Base-by-base conservation (phyloP, 176 grass and related monocot genomes). In the Otatea glauca region DNA sequence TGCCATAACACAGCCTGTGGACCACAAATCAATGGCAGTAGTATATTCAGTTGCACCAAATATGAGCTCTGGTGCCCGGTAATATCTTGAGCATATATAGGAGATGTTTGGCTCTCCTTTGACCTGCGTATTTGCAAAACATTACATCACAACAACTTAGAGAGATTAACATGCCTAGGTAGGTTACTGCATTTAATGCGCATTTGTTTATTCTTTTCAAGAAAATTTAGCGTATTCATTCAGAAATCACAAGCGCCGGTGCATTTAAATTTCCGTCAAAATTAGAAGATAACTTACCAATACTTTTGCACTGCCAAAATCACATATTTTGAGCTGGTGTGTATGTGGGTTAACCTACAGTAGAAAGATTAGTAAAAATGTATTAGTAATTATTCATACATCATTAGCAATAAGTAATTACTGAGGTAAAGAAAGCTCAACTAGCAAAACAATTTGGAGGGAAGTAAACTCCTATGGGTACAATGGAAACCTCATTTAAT, bases 71-170 rank as follows among this genome's bases (percentile, higher is more conserved):
- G 96, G 96, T 80, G 96, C 96, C 47, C 96, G 89, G 65, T 98
- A 98, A 85, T 98, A 98, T 87, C 96, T 98, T 65, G 96, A 98
- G 72, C 96, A 98, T 95, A 95, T 98, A 80, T 95, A 98, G 24
- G 96, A 98, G 69, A 98, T 98, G 91, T 98, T 95, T 65, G 96
- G 93, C 34, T 98, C 96, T 70, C 96, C 96, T 92, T 87, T 95
- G 76, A 98, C 86, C 93, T 98, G 85, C 21, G 78, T 74, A 51
- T 41, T 72, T 83, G 6, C 47, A 69, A 74, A 79, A 37, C 9
- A 76, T 60, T 20, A 18, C 55, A 72, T 65, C 39, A 72, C 44
- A 35, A 23, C 11, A 13, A 74, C 10, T 24, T 71, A 76, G 12
- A 35, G 45, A 65, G 75, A 44, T 32, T n/a, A 74, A 27, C 68